Evolutionary conservation across 192 early-diverging fungal species (phyloP).

Genomic region (Linnemannia elongata): DNA sequence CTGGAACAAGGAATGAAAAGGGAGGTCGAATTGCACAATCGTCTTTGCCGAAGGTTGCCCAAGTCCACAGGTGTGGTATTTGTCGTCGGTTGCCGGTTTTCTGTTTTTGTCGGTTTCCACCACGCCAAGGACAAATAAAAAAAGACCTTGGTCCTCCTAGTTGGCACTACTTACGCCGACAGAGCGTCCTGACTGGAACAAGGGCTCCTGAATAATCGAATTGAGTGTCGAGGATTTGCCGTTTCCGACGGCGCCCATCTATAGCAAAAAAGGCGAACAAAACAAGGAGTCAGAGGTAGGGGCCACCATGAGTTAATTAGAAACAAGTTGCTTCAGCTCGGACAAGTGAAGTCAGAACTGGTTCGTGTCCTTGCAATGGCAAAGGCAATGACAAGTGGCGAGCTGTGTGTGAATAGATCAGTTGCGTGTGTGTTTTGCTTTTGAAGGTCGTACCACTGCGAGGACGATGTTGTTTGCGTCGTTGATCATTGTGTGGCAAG

Average conservation of each 20-base stretch:
- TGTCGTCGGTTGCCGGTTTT: not conserved
- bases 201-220: slow-evolving; percentile 61
- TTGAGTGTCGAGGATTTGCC: slow-evolving; percentile 67
- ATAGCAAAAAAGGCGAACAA: not conserved
- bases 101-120: not conserved
- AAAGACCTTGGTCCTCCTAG: not conserved
- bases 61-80: not conserved
- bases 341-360: not conserved
- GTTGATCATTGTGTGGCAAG: slow-evolving; percentile 48
- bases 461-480: slow-evolving; percentile 59
- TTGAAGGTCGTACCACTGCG: slow-evolving; percentile 27
- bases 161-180: slow-evolving; percentile 50
- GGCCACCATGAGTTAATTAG: not conserved
- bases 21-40: not conserved
- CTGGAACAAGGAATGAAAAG: not conserved
- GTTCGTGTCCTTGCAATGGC: not conserved
- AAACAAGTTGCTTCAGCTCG: not conserved
- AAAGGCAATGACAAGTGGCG: too few relatives aligned
- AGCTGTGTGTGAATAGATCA: too few relatives aligned
- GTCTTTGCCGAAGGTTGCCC: too few relatives aligned
- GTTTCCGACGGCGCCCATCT: slow-evolving; percentile 64
- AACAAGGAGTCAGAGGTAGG: not conserved
- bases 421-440: not conserved
- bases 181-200: slow-evolving; percentile 61
- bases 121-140: not conserved